Base-by-base conservation (phyloP, 2,329 filamentous ascomycete genomes). In the Claviceps sp. region DNA sequence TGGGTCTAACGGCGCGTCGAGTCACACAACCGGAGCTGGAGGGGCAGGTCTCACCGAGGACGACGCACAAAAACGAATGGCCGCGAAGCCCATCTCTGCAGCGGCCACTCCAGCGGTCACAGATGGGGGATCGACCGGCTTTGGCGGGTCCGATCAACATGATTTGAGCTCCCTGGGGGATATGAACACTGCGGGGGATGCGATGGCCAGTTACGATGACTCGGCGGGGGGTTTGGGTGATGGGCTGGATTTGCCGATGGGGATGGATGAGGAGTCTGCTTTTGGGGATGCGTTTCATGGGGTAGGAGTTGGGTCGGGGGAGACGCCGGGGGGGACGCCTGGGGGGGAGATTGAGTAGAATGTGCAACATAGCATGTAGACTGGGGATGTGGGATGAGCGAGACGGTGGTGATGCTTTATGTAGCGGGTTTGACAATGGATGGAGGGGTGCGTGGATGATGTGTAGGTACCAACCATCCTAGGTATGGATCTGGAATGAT, bases 231-330 rank as follows among this genome's bases (percentile, higher is more conserved):
- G 73, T 34, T 65, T 78, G 4, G 77, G 72, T 22, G 77, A 80
- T 43, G 79, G 76, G 8, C 65, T 78, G n/a, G 76, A 78, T 62
- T 65, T 83, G 50, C 74, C 77, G 59, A 77, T 83, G 70, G 84
- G 84, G 56, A 77, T 89, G 72, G 85, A 88, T 47, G 85, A 89
- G 47, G 85, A 89, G 61, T 88, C 84, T 39, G 87, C 86, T 1
- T 93, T 93, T 69, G 87, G 86, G 2, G 86, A 93, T 59, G 87
- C 87, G 0, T 88, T 91, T 67, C 85, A 89, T 59, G 80, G 77
- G 4, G 76, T 81, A 13, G 26, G 26, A 2, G 26, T 30, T 30
- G 26, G 26, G 26, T 30, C 26, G 26, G 26, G 26, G 8, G 26
- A 30, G 26, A 30, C 26, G 26, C 26, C 26, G 8, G 26, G 26